These are phyloP conservation scores for Amauroascus niger DNA, from an alignment of 2,329 filamentous ascomycete species.

Conservation along the genomic window DNA sequence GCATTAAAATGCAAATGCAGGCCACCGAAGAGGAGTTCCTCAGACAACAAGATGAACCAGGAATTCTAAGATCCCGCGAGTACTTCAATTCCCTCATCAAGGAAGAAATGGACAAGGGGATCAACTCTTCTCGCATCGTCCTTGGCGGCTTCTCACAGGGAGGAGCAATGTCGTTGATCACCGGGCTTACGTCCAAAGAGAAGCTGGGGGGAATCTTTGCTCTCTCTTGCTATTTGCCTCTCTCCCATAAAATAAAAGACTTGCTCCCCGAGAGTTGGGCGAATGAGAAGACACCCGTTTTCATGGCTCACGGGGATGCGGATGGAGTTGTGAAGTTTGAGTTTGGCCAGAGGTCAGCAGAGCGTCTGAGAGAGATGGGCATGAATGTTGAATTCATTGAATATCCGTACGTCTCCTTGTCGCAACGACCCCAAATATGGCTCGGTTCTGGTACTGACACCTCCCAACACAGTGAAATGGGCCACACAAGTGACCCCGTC, in stretches of 20 bases:
- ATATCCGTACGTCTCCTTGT: constrained; percentile 52
- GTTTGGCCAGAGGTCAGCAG: constrained; percentile 59
- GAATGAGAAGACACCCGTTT: constrained; percentile 70
- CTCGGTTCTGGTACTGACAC: neutral
- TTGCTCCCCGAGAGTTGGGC: constrained; percentile 45
- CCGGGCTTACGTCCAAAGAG: constrained; percentile 61
- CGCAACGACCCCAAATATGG: neutral
- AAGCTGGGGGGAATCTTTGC: constrained; percentile 84
- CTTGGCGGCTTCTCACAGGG: constrained; percentile 62
- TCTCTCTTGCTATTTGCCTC: constrained; percentile 69
- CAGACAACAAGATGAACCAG: constrained; percentile 47
- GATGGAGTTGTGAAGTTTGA: constrained; percentile 63
- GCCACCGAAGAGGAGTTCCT: constrained; percentile 35
- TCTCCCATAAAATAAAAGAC: constrained; percentile 55
- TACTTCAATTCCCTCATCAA: constrained; percentile 74
- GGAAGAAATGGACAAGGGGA: constrained; percentile 68
- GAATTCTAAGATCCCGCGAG: constrained; percentile 61
- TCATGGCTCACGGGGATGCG: constrained; percentile 76
- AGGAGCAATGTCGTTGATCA: constrained; percentile 74
- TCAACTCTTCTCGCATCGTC: constrained; percentile 72
- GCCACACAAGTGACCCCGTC: constrained; percentile 63
- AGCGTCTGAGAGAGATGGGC: constrained; percentile 58
- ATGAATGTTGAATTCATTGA: constrained; percentile 65
- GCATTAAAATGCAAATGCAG: constrained; percentile 23
- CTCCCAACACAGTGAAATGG: constrained; percentile 47